Base-by-base conservation (phyloP, 208 protist genomes). In the Crithidia sp. region DNA sequence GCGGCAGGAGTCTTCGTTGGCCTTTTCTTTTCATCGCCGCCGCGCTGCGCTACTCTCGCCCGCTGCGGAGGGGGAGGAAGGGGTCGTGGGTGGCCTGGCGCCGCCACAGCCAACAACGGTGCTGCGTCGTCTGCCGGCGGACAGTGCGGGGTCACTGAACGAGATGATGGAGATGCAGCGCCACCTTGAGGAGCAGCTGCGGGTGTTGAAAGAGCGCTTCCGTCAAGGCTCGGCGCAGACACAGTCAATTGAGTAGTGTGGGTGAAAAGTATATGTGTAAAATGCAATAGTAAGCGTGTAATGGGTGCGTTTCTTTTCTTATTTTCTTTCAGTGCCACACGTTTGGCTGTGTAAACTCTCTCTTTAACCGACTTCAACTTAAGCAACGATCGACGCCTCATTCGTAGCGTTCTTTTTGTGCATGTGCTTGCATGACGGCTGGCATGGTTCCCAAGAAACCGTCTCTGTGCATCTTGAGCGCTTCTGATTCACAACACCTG, bases 121-220 rank as follows among this genome's bases (percentile, higher is more conserved):
- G 19, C 44, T 74, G 5, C 41, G 44, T 19, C 52, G 19, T 2
- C n/a, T 56, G 3, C 40, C 53, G 0, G 17, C 45, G 3, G 67
- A 69, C 17, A 40, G 58, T 5, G 41, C 39, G 0, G 39, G 17
- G 10, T 59, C 67, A 5, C 37, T 74, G 54, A 74, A n/a, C 4
- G 47, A 64, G 9, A 67, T 72, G 60, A 58, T 68, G 39, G 28
- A 65, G 52, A 73, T 74, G 59, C 74, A 79, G 28, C 59, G 52
- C 3, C 60, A 64, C 17, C 53, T 79, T 7, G 67, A 73, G 47
- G 67, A 74, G 40, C 60, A 60, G 61, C 61, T 79, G 14, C 57
- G 53, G 13, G 4, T 79, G 0, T 17, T 74, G 40, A 79, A 72
- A 39, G 67, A 67, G 50, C 66, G 61, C n/a, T 79, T 79, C n/a